Conservation (phyloP, 257 asterid species). For the Anisodus acutangulus region DNA sequence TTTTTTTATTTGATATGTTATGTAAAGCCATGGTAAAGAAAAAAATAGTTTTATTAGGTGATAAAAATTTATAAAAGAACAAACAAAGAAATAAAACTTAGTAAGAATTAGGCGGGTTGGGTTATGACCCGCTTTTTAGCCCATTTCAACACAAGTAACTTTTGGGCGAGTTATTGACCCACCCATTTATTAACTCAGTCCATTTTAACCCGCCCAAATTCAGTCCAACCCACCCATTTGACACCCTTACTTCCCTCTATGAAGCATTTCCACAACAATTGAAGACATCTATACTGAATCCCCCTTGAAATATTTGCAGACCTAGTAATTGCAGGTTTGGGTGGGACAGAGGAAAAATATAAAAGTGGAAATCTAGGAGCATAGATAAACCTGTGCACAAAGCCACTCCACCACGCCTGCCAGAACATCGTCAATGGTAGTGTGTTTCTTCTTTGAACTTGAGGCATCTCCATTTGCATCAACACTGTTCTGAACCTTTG, state of each 20-base stretch:
- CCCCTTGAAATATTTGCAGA: conserved; percentile 5
- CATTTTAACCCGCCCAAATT: too few relatives aligned
- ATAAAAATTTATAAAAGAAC: too few relatives aligned
- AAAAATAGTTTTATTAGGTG: too few relatives aligned
- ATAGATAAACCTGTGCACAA: conserved; percentile 75
- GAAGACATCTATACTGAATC: not conserved
- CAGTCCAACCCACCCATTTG: too few relatives aligned
- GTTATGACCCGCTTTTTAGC: too few relatives aligned
- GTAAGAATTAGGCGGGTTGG: too few relatives aligned
- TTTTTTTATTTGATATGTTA: too few relatives aligned
- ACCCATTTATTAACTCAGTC: too few relatives aligned
- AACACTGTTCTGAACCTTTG: conserved; percentile 54
- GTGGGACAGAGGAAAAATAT: not conserved
- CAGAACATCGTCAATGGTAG: conserved; percentile 74
- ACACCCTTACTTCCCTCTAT: not conserved
- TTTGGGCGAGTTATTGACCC: too few relatives aligned
- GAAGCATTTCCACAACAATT: not conserved
- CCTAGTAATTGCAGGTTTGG: not conserved
- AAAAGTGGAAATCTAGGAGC: not conserved
- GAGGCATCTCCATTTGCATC: conserved; percentile 59
- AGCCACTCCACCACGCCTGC: conserved; percentile 91
- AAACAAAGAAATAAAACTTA: too few relatives aligned
- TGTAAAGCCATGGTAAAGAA: too few relatives aligned
- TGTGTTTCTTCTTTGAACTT: conserved; percentile 57
- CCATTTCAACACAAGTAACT: too few relatives aligned